Conservation (phyloP, 192 early-diverging fungal species). For the Cetraspora pellucida region DNA sequence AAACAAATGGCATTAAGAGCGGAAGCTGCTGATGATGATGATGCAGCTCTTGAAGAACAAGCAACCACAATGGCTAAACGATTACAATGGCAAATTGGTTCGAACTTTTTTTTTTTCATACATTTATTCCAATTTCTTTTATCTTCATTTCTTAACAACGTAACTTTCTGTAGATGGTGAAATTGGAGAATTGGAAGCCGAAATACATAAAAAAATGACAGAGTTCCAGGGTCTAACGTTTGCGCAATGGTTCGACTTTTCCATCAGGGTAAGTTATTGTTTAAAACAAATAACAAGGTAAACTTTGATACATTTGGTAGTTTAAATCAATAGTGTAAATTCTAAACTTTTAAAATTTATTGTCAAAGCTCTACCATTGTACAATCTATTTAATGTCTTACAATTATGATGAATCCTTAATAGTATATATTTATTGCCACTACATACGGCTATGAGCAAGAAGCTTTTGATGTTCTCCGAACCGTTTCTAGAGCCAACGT, state of each 20-base stretch:
- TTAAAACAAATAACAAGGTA: neutral
- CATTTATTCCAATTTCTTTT: neutral
- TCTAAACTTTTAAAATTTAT: no score
- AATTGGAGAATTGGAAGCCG: constrained; percentile 14
- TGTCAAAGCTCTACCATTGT: no score
- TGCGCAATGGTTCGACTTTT: constrained; percentile 66
- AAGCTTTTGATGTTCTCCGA: constrained; percentile 61
- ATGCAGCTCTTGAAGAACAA: constrained; percentile 41
- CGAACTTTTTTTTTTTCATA: neutral
- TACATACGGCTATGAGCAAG: constrained; percentile 51
- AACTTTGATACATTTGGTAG: neutral
- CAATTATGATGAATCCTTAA: neutral
- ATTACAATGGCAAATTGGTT: constrained; percentile 41
- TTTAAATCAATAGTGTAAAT: no score
- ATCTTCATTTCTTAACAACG: neutral
- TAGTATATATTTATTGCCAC: constrained; percentile 62
- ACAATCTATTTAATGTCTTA: no score
- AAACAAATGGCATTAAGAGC: constrained; percentile 15
- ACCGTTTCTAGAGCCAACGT: constrained; percentile 59
- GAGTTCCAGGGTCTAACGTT: constrained; percentile 48
- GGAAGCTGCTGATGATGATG: constrained; percentile 31
- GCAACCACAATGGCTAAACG: constrained; percentile 44
- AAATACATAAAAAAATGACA: constrained; percentile 23
- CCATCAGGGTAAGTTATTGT: constrained; percentile 56
- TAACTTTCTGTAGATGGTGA: neutral